These are phyloP conservation scores for Alternaria panax DNA, from an alignment of 2,329 filamentous ascomycete species.

Conservation along the genomic window DNA sequence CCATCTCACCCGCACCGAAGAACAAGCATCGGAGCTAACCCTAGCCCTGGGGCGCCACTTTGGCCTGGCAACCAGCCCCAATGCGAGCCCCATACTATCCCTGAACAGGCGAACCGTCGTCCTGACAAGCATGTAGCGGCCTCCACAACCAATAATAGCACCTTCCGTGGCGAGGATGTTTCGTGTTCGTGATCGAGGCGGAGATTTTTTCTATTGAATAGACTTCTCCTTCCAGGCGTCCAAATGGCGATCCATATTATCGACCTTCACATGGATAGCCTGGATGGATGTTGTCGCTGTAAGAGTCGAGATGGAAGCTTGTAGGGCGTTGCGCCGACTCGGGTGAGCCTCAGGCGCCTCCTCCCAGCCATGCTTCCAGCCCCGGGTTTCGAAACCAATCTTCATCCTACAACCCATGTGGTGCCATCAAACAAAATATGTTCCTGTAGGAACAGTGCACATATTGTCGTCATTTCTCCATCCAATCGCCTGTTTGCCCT, in stretches of 20 bases:
- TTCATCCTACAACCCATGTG: slow-evolving; percentile 12
- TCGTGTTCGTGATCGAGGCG: slow-evolving; percentile 7
- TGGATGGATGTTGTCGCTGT: neutral
- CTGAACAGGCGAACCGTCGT: neutral
- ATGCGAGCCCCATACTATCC: slow-evolving; percentile 11
- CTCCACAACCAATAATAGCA: slow-evolving; percentile 24
- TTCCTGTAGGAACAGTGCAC: slow-evolving; percentile 26
- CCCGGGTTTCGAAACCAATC: slow-evolving; percentile 5
- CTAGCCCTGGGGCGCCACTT: slow-evolving; percentile 28
- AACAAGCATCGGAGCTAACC: slow-evolving; percentile 23
- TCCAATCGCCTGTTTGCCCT: neutral
- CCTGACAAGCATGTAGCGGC: slow-evolving; percentile 12
- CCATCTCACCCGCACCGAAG: slow-evolving; percentile 18
- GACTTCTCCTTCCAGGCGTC: neutral
- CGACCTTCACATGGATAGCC: neutral
- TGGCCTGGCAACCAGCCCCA: slow-evolving; percentile 33
- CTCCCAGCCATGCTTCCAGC: slow-evolving; percentile 3
- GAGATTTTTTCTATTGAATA: slow-evolving; percentile 21
- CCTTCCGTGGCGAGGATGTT: slow-evolving; percentile 10
- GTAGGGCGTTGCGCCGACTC: neutral
- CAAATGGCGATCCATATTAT: slow-evolving; percentile 4
- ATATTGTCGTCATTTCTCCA: slow-evolving; percentile 20
- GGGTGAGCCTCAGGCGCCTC: neutral
- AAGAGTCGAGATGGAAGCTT: neutral
- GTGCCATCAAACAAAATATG: slow-evolving; percentile 16